A percentile compares a stretch with the other conserved stretches of the same genome.
Conservation (phyloP, 768 basidiomycete genomes). For the Tulasnella sp. region DNA sequence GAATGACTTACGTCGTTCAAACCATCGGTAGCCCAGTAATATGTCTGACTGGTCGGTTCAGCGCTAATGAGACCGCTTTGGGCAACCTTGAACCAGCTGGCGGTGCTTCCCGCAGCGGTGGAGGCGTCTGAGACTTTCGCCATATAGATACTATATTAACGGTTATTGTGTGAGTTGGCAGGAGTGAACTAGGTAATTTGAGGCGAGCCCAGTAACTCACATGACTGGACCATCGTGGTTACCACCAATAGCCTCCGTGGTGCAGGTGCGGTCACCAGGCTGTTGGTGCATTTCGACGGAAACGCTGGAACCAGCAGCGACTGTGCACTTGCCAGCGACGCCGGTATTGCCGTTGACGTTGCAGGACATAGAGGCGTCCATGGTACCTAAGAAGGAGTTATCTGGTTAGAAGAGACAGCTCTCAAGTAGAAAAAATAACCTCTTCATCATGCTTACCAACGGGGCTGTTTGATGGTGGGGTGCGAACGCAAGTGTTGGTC, state of each 20-base stretch:
- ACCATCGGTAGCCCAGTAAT: constrained; percentile 35
- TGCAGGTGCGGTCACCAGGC: constrained; percentile 52
- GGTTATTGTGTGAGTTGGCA: constrained; percentile 47
- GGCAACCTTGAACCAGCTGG: constrained; percentile 57
- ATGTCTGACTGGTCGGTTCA: constrained; percentile 42
- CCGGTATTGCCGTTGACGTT: constrained; percentile 47
- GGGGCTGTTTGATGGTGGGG: constrained; percentile 54
- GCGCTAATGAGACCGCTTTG: constrained; percentile 55
- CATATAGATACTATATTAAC: not conserved
- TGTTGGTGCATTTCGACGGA: constrained; percentile 61
- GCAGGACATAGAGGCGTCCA: constrained; percentile 53
- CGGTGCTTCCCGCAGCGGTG: constrained; percentile 50
- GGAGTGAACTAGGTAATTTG: not conserved
- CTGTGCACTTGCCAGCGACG: constrained; percentile 49
- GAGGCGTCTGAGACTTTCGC: constrained; percentile 54
- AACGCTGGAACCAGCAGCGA: constrained; percentile 38
- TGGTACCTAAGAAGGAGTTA: not conserved
- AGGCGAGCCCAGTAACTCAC: not conserved
- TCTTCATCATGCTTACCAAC: constrained; percentile 39
- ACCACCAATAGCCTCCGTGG: constrained; percentile 56
- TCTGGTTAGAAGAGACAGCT: not conserved
- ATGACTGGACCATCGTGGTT: constrained; percentile 56
- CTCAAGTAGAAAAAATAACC: not conserved
- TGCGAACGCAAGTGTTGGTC: constrained; percentile 53
- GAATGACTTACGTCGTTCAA: constrained; percentile 28